Conservation (phyloP, 1,284 basidiomycete genomes). For the Rhizopogon parksii region DNA sequence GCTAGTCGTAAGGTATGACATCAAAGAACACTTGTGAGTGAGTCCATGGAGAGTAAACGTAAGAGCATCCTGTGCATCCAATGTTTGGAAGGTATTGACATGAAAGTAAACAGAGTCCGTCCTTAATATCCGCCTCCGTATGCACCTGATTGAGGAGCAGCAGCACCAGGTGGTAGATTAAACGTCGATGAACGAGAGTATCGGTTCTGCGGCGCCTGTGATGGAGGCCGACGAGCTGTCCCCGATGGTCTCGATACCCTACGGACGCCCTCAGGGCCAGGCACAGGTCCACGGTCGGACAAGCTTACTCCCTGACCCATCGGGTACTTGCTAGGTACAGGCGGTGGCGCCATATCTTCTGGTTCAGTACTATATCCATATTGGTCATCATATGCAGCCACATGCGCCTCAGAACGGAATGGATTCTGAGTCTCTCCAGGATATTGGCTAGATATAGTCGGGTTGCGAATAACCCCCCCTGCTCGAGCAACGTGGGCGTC, state of each 20-base stretch:
- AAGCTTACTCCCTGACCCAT: constrained; percentile 62
- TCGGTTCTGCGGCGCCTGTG: constrained; percentile 61
- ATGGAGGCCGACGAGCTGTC: constrained; percentile 42
- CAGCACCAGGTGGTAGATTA: constrained; percentile 67
- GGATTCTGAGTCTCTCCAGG: constrained; percentile 49
- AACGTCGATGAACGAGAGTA: constrained; percentile 60
- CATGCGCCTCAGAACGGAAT: constrained; percentile 37
- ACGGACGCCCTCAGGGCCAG: constrained; percentile 67
- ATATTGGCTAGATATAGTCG: constrained; percentile 33
- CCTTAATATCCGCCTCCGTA: constrained; percentile 1
- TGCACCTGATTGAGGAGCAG: constrained; percentile 47
- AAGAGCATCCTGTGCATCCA: background rate
- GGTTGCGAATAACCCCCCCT: constrained; percentile 37
- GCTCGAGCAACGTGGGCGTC: constrained; percentile 39
- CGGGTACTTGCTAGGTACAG: constrained; percentile 17
- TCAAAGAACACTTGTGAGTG: background rate
- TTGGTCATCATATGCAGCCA: constrained; percentile 33
- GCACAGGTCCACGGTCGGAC: constrained; percentile 74
- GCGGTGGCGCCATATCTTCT: constrained; percentile 31
- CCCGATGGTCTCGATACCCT: constrained; percentile 54
- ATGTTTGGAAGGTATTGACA: background rate
- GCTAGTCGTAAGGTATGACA: background rate
- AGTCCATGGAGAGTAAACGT: background rate
- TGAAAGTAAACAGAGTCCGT: background rate
- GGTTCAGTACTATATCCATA: constrained; percentile 30